Evolutionary conservation across 768 basidiomycete species (phyloP).

Genomic region (Holtermannia corniformis): DNA sequence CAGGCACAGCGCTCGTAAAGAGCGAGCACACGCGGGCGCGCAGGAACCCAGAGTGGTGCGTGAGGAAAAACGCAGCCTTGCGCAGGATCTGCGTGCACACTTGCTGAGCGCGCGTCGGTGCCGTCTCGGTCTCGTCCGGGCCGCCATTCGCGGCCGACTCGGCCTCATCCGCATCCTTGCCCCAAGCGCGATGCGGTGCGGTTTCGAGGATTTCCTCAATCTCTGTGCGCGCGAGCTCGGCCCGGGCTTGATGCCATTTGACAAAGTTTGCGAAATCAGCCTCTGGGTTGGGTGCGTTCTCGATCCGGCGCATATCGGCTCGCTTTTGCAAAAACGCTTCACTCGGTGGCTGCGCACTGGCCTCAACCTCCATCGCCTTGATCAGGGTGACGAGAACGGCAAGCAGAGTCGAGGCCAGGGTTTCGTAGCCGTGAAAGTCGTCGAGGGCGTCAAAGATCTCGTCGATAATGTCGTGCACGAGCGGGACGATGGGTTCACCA

Average conservation of each 20-base stretch:
- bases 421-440: slow-evolving; percentile 85
- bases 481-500: slow-evolving; percentile 73
- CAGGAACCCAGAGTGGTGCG: slow-evolving; percentile 76
- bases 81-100: slow-evolving; percentile 77
- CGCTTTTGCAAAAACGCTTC: slow-evolving; percentile 8
- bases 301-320: slow-evolving; percentile 14
- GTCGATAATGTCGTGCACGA: slow-evolving; percentile 88
- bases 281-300: slow-evolving; percentile 21
- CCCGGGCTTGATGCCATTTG: slow-evolving; percentile 51
- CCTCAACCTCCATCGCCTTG: slow-evolving; percentile 54
- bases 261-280: slow-evolving; percentile 46
- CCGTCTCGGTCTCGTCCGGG: slow-evolving; percentile 43
- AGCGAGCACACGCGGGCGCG: slow-evolving; percentile 72
- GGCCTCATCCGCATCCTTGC: slow-evolving; percentile 17
- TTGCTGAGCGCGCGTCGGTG: slow-evolving; percentile 59
- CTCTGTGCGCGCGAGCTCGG: slow-evolving; percentile 8
- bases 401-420: slow-evolving; percentile 74
- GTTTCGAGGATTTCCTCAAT: slow-evolving; percentile 31
- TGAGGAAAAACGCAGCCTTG: slow-evolving; percentile 80
- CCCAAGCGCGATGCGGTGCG: slow-evolving; percentile 33
- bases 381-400: slow-evolving; percentile 80
- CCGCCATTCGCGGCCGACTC: slow-evolving; percentile 28
- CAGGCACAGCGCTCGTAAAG: slow-evolving; percentile 61
- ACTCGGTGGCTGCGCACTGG: slow-evolving; percentile 11
- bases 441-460: slow-evolving; percentile 95